Evolutionary conservation across 306 rosid genomes (phyloP).

Genomic region (Chamaecrista fasciculata): DNA sequence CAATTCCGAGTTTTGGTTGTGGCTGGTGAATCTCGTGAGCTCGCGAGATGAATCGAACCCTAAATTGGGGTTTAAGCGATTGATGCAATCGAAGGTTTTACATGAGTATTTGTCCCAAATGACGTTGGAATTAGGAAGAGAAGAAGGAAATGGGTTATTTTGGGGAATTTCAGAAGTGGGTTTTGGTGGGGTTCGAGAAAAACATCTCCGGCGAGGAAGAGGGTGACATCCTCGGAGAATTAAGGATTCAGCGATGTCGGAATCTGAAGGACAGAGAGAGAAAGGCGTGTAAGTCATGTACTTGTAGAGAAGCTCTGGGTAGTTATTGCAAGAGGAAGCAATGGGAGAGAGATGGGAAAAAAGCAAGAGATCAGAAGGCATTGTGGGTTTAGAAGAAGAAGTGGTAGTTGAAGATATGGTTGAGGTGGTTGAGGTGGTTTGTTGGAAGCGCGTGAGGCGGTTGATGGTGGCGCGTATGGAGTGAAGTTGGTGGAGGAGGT

Average conservation of each 20-base stretch:
- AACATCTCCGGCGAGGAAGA: conserved; percentile 95
- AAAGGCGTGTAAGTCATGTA: conserved; percentile 81
- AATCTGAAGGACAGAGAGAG: conserved; percentile 67
- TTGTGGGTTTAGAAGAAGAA: conserved; percentile 20
- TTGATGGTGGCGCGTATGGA: conserved; percentile 96
- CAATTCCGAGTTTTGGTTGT: conserved; percentile 52
- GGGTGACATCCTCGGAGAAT: conserved; percentile 93
- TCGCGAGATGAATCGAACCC: conserved; percentile 61
- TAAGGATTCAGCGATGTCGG: conserved; percentile 65
- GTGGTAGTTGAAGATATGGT: background rate
- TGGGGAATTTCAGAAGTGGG: conserved; percentile 54
- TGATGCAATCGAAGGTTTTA: conserved; percentile 67
- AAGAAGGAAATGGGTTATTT: conserved; percentile 52
- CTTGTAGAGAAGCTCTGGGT: conserved; percentile 76
- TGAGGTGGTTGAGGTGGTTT: background rate
- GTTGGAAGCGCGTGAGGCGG: conserved; percentile 84
- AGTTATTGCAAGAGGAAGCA: conserved; percentile 76
- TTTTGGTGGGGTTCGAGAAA: conserved; percentile 64
- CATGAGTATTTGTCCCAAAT: conserved; percentile 77
- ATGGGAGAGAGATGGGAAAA: conserved; percentile 74
- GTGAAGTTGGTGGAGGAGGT: conserved; percentile 78
- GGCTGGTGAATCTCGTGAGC: conserved; percentile 39
- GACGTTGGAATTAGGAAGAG: conserved; percentile 54
- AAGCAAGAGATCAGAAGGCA: conserved; percentile 77
- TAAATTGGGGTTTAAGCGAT: conserved; percentile 49